Conservation (phyloP, 495 filamentous ascomycete genomes). For the Neurospora sp. region DNA sequence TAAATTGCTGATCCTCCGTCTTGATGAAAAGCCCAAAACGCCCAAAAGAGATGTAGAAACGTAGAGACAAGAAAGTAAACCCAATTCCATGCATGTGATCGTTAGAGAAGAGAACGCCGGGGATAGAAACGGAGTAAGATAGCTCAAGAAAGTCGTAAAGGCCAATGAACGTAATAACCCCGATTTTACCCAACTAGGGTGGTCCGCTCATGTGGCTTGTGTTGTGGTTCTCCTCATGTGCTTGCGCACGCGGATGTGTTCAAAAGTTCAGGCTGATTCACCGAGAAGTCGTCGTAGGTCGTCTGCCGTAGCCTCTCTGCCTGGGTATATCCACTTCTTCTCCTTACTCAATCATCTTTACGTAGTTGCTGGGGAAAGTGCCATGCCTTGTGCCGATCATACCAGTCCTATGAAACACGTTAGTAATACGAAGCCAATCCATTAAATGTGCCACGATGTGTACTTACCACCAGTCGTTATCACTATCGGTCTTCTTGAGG, state of each 20-base stretch:
- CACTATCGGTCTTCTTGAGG: slow-evolving; percentile 85
- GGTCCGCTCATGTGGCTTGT: neutral
- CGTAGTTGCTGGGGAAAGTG: slow-evolving; percentile 49
- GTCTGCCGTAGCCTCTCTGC: neutral
- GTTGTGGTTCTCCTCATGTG: neutral
- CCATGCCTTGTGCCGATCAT: slow-evolving; percentile 43
- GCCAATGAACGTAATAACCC: neutral
- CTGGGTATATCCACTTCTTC: neutral
- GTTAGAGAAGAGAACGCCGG: neutral
- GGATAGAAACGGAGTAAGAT: neutral
- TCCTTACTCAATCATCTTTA: slow-evolving; percentile 35
- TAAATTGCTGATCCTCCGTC: neutral
- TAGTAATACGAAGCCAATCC: slow-evolving; percentile 3
- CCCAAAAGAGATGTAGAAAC: neutral
- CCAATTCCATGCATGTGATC: neutral
- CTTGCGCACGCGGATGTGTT: neutral
- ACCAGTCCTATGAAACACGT: slow-evolving; percentile 37
- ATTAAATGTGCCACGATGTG: neutral
- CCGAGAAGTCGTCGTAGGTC: neutral
- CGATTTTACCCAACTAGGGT: neutral
- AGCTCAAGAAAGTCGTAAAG: neutral
- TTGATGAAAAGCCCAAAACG: neutral
- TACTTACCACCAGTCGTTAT: slow-evolving; percentile 79
- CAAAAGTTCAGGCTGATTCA: neutral
- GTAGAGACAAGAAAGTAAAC: neutral